A percentile compares a stretch with the other conserved stretches of the same genome.
These are phyloP conservation scores for Starmerella sirachaensis DNA, from an alignment of 805 yeast genomes.

Conservation along the genomic window DNA sequence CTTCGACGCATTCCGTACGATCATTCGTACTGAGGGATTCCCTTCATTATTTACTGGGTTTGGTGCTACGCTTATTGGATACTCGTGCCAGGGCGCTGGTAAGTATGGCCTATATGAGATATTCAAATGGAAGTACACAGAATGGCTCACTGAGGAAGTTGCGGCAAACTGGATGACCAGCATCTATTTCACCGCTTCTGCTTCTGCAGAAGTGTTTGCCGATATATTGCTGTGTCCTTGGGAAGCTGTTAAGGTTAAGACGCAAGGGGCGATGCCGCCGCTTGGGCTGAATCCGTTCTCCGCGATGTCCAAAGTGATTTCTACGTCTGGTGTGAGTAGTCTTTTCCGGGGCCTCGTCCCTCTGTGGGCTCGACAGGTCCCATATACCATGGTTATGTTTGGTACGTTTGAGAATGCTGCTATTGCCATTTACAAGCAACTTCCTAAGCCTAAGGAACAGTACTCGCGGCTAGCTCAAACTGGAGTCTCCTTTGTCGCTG, in stretches of 20 bases:
- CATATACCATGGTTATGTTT: conserved; percentile 97
- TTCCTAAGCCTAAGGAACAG: conserved; percentile 62
- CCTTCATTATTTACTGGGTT: conserved; percentile 74
- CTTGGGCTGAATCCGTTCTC: conserved; percentile 50
- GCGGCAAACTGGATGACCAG: conserved; percentile 59
- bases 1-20: conserved; percentile 67
- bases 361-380: conserved; percentile 91
- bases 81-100: conserved; percentile 93
- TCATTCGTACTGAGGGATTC: conserved; percentile 60
- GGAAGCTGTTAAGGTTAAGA: conserved; percentile 88
- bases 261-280: conserved; percentile 90
- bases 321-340: conserved; percentile 58
- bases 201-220: conserved; percentile 88
- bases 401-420: conserved; percentile 90
- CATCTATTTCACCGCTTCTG: conserved; percentile 72
- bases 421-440: conserved; percentile 55
- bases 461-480: conserved; percentile 72
- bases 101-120: conserved; percentile 91
- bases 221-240: conserved; percentile 84
- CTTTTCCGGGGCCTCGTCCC: conserved; percentile 85
- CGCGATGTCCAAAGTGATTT: conserved; percentile 54
- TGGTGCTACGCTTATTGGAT: conserved; percentile 87
- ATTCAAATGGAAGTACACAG: conserved; percentile 70
- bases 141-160: conserved; percentile 47
- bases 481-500: conserved; percentile 89